Base-by-base conservation (phyloP, 23 red algal genomes). In the Gracilaria caudata region DNA sequence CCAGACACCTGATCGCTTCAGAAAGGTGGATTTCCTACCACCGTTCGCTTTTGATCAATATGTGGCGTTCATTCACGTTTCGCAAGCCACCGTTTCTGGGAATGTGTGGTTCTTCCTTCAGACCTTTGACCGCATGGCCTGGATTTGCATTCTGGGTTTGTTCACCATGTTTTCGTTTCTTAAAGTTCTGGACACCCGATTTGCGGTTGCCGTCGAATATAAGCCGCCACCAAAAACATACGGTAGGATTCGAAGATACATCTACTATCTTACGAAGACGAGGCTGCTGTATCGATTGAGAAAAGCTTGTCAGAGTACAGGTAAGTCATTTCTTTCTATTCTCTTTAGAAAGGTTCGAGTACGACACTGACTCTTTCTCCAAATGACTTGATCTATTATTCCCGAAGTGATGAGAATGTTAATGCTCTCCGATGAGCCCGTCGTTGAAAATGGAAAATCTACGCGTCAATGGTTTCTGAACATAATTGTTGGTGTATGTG, bases 381-480 rank as follows among this genome's bases (percentile, higher is more conserved):
- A 34, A 68, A 51, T 51, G 46, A 10, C 46, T 51, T 51, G 46
- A n/a, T n/a, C n/a, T n/a, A n/a, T n/a, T 51, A 7, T 7, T 51
- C 14, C 46, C 46, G 14, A 51, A 51, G 46, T 51, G 8, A 51
- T 51, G 46, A 51, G 46, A 51, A 51, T 51, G 46, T 51, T n/a
- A n/a, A n/a, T n/a, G n/a, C n/a, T n/a, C n/a, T n/a, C n/a, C n/a
- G n/a, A n/a, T n/a, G n/a, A n/a, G 46, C 46, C 14, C 46, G 9
- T 24, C n/a, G 59, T 16, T 23, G 82, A 56, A 23, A 61, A 73
- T 63, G 29, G 45, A 20, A 71, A 10, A 12, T 39, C 61, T 13
- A 46, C 59, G 45, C 38, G 82, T 23, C 82, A 86, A 73, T 53
- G 82, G 82, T 39, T 86, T 47, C 64, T 86, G 3, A 86, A 86